phyloP scores from a whole-genome alignment of 257 asterid genomes.

The Ocimum tenuiflorum region DNA sequence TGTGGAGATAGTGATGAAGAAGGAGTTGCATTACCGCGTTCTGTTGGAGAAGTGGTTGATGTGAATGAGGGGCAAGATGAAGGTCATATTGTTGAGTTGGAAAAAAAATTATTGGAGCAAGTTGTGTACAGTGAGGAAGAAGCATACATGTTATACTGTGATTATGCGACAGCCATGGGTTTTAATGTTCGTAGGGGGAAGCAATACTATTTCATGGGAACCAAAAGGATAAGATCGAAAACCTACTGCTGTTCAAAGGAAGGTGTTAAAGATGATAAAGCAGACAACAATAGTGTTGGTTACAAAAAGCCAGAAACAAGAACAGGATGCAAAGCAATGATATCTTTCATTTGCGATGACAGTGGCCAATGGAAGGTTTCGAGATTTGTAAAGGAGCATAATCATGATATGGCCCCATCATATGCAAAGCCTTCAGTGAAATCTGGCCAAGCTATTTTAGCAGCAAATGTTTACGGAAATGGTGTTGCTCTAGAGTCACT shows the following conservation, averaged over 20 bases:
- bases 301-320: conserved; percentile 54
- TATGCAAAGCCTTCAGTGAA: conserved; percentile 46
- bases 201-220: conserved; percentile 64
- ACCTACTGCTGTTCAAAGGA: conserved; percentile 65
- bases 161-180: conserved; percentile 60
- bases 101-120: conserved; percentile 43
- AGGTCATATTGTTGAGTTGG: conserved; percentile 32
- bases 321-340: conserved; percentile 70
- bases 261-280: conserved; percentile 54
- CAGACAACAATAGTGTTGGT: conserved; percentile 27
- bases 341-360: conserved; percentile 48
- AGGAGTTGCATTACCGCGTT: conserved; percentile 29
- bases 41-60: conserved; percentile 53
- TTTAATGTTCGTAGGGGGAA: conserved; percentile 65
- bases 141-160: conserved; percentile 67
- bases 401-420: conserved; percentile 61
- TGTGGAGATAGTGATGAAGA: conserved; percentile 47
- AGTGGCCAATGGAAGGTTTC: conserved; percentile 60
- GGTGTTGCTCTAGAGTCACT: conserved; percentile 38
- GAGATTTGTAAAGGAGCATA: conserved; percentile 55
- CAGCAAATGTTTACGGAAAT: conserved; percentile 46
- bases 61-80: conserved; percentile 41
- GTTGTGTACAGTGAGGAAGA: conserved; percentile 55
- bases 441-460: conserved; percentile 58
- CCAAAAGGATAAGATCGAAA: conserved; percentile 52